These are phyloP conservation scores for Fonsecaea multimorphosa DNA, from an alignment of 2,329 filamentous ascomycete genomes.

Conservation along the genomic window DNA sequence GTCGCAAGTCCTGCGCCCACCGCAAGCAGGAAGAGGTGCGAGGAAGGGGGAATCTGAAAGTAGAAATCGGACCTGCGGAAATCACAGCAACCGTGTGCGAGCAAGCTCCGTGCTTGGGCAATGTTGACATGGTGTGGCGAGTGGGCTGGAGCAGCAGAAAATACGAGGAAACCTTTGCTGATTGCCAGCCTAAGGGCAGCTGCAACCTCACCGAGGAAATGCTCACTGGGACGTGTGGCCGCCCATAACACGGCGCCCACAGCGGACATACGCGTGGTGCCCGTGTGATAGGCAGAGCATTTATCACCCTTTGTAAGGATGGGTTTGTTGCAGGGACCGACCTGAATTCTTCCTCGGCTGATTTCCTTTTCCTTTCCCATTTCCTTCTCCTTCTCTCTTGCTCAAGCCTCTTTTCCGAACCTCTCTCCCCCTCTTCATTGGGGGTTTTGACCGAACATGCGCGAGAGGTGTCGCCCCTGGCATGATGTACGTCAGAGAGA, in stretches of 20 bases:
- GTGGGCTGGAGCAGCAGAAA: conserved; percentile 4
- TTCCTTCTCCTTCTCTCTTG: not conserved
- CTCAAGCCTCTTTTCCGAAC: not conserved
- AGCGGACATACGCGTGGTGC: conserved; percentile 9
- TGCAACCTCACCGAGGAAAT: not conserved
- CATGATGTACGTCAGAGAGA: conserved; percentile 4
- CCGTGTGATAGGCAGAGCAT: conserved; percentile 10
- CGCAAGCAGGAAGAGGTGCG: not conserved
- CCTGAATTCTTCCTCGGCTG: not conserved
- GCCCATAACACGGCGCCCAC: conserved; percentile 10
- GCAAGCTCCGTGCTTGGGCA: not conserved
- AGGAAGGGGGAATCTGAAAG: not conserved
- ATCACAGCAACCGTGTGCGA: not conserved
- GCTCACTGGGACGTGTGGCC: not conserved
- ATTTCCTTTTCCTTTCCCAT: not conserved
- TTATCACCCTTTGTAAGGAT: not conserved
- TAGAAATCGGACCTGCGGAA: not conserved
- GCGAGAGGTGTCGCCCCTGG: conserved; percentile 3
- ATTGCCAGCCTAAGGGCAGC: not conserved
- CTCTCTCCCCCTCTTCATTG: not conserved
- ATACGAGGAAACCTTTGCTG: not conserved
- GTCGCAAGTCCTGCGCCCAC: not conserved
- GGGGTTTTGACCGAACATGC: not conserved
- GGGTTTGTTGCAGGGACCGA: not conserved
- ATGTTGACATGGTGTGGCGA: not conserved